Evolutionary conservation across 441 rosid genomes (phyloP), one percentile per base, ranked within the genome.

Genomic region (Melastoma candidum): DNA sequence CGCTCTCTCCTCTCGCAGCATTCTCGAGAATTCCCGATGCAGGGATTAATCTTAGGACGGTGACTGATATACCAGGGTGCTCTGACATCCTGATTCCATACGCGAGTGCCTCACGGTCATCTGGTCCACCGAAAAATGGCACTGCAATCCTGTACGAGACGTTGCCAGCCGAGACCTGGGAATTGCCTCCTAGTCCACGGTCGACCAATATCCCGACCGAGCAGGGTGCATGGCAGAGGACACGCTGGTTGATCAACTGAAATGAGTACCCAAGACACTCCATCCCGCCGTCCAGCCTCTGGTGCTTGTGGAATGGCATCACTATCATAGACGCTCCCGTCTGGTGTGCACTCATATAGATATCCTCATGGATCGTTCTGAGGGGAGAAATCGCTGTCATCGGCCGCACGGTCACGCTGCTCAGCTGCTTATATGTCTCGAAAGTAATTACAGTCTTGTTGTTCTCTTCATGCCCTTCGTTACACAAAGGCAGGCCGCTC

Each of bases 201-300:
- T 89, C 97, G 26, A 85, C 81, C 8, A 89, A 77, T 64, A 89
- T 69, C 12, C 77, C 95, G 24, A 83, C 97, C 2, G 95, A 75
- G 49, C 95, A 89, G 0, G 83, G 83, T 0, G 93, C 83, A 1
- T 74, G 56, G 68, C 78, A 77, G 29, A 85, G 63, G 46, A 89
- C 88, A 74, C 77, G 77, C 65, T 77, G 80, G 67, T 78, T 83
- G 5, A 85, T n/a, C 93, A 52, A 63, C 61, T 85, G 67, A 95
- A 92, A 81, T 13, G 73, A 86, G 45, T 78, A 80, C 52, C 93
- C 95, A 44, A 85, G 51, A 29, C 63, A 80, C 64, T 82, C 90
- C 26, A 61, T 58, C 44, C 13, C 74, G 2, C 54, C 80, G 8
- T 68, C 81, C 2, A 77, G 76, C 52, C 59, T 78, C 92, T 85